These are phyloP conservation scores for Plasmodium fragile DNA, from an alignment of 169 alveolate species.

Conservation along the genomic window DNA sequence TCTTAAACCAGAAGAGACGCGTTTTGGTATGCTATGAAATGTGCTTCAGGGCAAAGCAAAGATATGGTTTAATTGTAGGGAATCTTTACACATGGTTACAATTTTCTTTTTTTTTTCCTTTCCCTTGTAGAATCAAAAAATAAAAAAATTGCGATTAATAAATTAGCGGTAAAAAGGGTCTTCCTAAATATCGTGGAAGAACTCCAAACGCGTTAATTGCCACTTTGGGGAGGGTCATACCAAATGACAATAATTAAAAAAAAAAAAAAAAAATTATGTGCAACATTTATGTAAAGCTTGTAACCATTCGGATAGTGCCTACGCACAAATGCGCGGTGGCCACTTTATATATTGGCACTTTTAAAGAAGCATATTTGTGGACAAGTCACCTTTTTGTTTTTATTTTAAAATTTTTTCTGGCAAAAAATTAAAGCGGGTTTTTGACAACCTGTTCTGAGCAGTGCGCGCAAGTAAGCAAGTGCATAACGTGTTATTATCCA, in stretches of 20 bases:
- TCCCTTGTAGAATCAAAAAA: slow-evolving; percentile 23
- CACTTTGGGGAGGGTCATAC: not conserved
- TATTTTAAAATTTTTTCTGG: not conserved
- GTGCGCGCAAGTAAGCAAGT: not conserved
- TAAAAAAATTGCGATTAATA: slow-evolving; percentile 17
- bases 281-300: not conserved
- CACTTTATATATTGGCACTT: not conserved
- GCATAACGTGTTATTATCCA: not conserved
- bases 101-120: not conserved
- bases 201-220: not conserved
- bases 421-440: not conserved
- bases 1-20: slow-evolving; percentile 40
- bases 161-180: not conserved
- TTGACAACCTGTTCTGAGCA: not conserved
- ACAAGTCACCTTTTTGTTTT: not conserved
- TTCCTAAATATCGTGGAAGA: not conserved
- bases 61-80: not conserved
- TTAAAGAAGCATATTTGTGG: not conserved
- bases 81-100: not conserved
- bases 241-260: not conserved
- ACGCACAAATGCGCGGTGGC: not conserved
- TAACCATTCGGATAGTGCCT: not conserved
- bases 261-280: not conserved
- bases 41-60: not conserved
- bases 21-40: slow-evolving; percentile 38